Base-by-base conservation (phyloP, 495 filamentous ascomycete species). In the Jackrogersella minutella region DNA sequence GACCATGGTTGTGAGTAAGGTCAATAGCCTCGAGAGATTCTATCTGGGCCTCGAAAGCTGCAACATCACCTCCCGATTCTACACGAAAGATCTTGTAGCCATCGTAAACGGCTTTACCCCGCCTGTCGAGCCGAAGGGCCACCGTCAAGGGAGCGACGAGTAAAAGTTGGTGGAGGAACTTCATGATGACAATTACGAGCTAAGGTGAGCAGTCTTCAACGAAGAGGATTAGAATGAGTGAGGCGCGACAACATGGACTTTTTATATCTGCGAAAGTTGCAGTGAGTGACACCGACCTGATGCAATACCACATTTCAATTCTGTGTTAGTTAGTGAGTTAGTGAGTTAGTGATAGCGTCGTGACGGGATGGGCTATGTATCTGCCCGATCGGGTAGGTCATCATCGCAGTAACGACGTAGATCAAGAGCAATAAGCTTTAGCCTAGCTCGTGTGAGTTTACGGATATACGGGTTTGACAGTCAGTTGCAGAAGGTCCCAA, bases 51-150 rank as follows among this genome's bases (percentile, higher is more conserved):
- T 74, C 66, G 70, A 76, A 64, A 34, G 44, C n/a, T 58, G 65
- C 26, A 50, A 63, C 46, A 46, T 69, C 52, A 69, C 34, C 36
- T 53, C 51, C 51, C 4, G 73, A 57, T 8, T 57, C 10, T 22
- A 77, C 54, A 14, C 80, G 78, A 44, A 78, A 80, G 54, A 81
- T 76, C 62, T 81, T 78, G 67, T 77, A 82, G 60, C 79, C 80
- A 67, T 79, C 74, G 52, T 82, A 83, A 6, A 60, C 37, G 39
- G 62, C 67, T 33, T 59, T 66, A 51, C 72, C 72, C 49, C 54
- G 64, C 55, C 70, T 62, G 7, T 74, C 72, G n/a, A 73, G 46
- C 8, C 57, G 66, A n/a, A 71, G 16, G 24, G 63, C 64, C 30
- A 28, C 52, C 9, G 58, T 34, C 24, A 73, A 53, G 41, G 72